Conservation (phyloP, 129 eudicot species). For the Artemisia argyi region DNA sequence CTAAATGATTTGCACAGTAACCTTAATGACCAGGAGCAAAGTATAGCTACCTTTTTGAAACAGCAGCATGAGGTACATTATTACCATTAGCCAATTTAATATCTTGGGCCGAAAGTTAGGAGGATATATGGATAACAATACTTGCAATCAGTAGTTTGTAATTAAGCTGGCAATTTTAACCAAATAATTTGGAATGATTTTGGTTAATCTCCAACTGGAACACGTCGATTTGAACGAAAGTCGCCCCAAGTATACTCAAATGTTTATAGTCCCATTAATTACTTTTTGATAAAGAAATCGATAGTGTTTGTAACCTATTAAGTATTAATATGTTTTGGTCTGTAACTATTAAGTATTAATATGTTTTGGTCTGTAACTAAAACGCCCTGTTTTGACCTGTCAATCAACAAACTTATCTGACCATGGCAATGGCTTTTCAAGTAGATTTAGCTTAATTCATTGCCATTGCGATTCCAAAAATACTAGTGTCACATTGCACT, state of each 20-base stretch:
- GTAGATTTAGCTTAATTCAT: background rate
- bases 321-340: too few relatives aligned
- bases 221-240: background rate
- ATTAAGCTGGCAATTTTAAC: background rate
- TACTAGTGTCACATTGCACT: background rate
- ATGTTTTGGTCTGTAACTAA: too few relatives aligned
- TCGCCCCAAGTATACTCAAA: background rate
- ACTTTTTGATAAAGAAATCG: too few relatives aligned
- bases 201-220: background rate
- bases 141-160: slow-evolving; percentile 2
- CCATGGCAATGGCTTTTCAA: background rate
- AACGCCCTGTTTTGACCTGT: too few relatives aligned
- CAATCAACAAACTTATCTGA: background rate
- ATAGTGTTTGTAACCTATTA: too few relatives aligned
- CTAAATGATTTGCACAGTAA: slow-evolving; percentile 44
- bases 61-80: slow-evolving; percentile 55
- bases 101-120: too few relatives aligned
- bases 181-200: background rate
- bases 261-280: too few relatives aligned
- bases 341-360: too few relatives aligned
- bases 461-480: background rate
- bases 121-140: background rate
- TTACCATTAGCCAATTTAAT: background rate
- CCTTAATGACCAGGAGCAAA: slow-evolving; percentile 50
- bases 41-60: slow-evolving; percentile 42